Base-by-base conservation (phyloP, 1,139 yeast species). In the Taphrina deformans region DNA sequence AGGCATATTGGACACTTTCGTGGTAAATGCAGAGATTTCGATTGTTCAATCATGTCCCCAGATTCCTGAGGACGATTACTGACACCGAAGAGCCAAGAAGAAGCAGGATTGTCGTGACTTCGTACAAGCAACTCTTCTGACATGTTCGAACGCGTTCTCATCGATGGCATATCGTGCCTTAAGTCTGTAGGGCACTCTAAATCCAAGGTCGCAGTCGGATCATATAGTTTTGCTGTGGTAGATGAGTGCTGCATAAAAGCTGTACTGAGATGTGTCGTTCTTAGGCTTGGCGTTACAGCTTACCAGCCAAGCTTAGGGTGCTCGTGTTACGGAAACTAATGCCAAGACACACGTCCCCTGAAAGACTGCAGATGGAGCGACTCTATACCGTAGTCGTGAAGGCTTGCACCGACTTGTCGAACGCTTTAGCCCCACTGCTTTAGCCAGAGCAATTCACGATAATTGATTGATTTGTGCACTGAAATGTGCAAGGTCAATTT, bases 1-100 rank as follows among this genome's bases (percentile, higher is more conserved):
- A 48, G n/a, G 35, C 53, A 48, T 2, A 48, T 48, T 7, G 53
- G 27, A 48, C 53, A 48, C 35, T 48, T 48, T 16, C 53, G 53
- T 27, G 53, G 53, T 26, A 48, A 10, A 14, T 48, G 27, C 12
- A n/a, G 7, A 10, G 27, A 9, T 9, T 44, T n/a, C 16, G 18
- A 2, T 2, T 7, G 18, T n/a, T n/a, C 41, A 6, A 38, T 12
- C 18, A 12, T n/a, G 16, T 38, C 18, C n/a, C 41, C 18, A 1
- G 16, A 7, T 6, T 2, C 4, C 16, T n/a, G 18, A 18, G 6
- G 7, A n/a, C 7, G 12, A 14, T 9, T 1, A 38, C 16, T 18
- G 7, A 18, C n/a, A 14, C 41, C 16, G 7, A 38, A 38, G n/a
- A 1, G 1, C 41, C 41, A 38, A 9, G 41, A 38, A 7, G 18